Conservation (phyloP, 2,329 filamentous ascomycete species). For the Alternaria sp. region DNA sequence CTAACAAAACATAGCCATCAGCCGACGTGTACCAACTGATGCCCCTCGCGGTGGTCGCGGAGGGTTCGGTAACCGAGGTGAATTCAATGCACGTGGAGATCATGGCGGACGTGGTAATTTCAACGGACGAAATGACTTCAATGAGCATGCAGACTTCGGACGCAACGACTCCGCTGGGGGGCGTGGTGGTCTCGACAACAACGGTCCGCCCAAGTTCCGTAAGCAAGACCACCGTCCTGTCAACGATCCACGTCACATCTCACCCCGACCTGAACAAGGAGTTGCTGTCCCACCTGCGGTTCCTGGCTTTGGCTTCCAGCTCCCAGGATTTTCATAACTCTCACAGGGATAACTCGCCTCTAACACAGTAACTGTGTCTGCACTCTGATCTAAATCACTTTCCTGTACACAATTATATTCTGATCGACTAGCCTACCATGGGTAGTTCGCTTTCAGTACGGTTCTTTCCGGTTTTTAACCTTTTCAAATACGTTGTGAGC, state of each 20-base stretch:
- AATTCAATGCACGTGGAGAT: slow-evolving; percentile 16
- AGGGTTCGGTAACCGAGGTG: slow-evolving; percentile 17
- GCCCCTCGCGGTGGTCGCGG: slow-evolving; percentile 36
- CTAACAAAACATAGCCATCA: slow-evolving; percentile 44
- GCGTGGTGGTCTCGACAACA: slow-evolving; percentile 26
- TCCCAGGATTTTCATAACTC: slow-evolving; percentile 41
- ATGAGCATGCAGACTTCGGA: slow-evolving; percentile 13
- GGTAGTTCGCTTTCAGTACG: neutral
- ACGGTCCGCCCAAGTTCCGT: slow-evolving; percentile 37
- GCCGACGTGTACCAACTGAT: slow-evolving; percentile 48
- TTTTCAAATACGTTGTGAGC: slow-evolving; percentile 11
- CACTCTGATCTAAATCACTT: neutral
- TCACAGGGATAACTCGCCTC: neutral
- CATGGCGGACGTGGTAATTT: slow-evolving; percentile 29
- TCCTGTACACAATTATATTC: neutral
- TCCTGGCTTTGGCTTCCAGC: slow-evolving; percentile 63
- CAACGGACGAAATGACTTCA: slow-evolving; percentile 21
- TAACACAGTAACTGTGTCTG: neutral
- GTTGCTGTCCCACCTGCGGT: slow-evolving; percentile 63
- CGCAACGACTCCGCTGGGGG: slow-evolving; percentile 20
- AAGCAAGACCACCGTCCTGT: slow-evolving; percentile 38
- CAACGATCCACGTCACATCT: slow-evolving; percentile 47
- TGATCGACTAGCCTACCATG: neutral
- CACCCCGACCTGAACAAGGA: slow-evolving; percentile 49
- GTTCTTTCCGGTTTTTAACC: slow-evolving; percentile 1